Base-by-base conservation (phyloP, 2,329 filamentous ascomycete genomes). In the Metarhizium rileyi region DNA sequence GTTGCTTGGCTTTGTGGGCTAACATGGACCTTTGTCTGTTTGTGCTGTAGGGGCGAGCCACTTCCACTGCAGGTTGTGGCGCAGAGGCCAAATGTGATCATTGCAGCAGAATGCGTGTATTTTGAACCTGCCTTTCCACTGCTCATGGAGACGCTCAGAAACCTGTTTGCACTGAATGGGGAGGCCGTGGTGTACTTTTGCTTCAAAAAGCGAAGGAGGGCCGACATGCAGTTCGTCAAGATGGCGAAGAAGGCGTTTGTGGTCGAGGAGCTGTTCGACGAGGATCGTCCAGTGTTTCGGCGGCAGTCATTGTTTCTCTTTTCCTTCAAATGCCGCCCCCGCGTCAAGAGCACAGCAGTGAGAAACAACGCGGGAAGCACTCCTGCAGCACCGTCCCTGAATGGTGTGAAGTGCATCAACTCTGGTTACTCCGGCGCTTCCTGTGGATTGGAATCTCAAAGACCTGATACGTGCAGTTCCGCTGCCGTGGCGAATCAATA, bases 41-140 rank as follows among this genome's bases (percentile, higher is more conserved):
- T 44, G 44, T 42, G 40, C 22, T 51, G 23, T 56, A 84, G 81
- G 82, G 81, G 81, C 50, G 75, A 83, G 55, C 70, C 77, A 47
- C 69, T 85, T 43, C 72, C 80, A 35, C 65, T 70, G 40, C 66
- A 70, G 41, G 70, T 84, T 41, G 57, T 74, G 47, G 67, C 74
- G 49, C 72, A 74, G 57, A 78, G 78, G 54, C 88, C 90, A 18
- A 82, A 90, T 59, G 74, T 95, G 49, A 83, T 98, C 50, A 77
- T 97, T n/a, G 93, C 93, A 3, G 91, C 90, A 38, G 93, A 97
- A 66, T 97, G 91, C 68, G 90, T 95, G 45, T 98, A 97, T 72
- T 95, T 95, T 66, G 93, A 97, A 67, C 90, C 91, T 3, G 88
- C 93, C 1, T 97, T 97, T 62, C 90, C 91, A 27, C 74, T 96